phyloP scores from a whole-genome alignment of 164 flowering plant species.

The Stephania japonica region DNA sequence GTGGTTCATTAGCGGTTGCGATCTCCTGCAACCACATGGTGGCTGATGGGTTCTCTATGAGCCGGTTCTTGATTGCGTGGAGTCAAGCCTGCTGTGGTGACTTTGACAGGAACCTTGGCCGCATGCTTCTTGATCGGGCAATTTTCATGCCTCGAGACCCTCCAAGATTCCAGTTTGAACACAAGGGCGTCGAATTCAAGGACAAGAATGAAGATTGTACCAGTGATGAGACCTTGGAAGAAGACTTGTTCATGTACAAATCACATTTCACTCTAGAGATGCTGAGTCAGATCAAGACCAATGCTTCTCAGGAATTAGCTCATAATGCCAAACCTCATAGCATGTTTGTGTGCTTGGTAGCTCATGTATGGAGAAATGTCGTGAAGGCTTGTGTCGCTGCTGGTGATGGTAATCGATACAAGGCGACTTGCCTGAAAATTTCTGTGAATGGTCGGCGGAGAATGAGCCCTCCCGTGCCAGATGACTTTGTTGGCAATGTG shows the following conservation, averaged over 20 bases:
- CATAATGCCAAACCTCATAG: neutral
- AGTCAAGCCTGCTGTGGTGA: neutral
- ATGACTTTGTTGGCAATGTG: neutral
- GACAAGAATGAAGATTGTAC: neutral
- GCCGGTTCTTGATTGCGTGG: constrained; percentile 1
- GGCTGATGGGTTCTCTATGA: neutral
- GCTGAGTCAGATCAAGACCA: neutral
- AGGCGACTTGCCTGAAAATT: neutral
- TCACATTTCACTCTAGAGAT: neutral
- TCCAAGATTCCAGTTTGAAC: neutral
- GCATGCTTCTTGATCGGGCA: neutral
- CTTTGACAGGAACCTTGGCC: neutral
- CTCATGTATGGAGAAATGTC: neutral
- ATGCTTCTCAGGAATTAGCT: neutral
- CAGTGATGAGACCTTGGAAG: neutral
- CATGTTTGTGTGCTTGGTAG: neutral
- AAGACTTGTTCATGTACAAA: neutral
- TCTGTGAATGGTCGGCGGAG: neutral
- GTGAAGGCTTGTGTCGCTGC: neutral
- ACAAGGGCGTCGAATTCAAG: neutral
- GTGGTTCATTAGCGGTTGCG: neutral
- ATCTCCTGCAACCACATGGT: neutral
- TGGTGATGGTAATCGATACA: neutral
- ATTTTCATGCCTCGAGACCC: neutral
- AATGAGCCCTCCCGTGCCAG: neutral